phyloP scores from a whole-genome alignment of 164 flowering plant genomes.

The Tetracentron sinense region DNA sequence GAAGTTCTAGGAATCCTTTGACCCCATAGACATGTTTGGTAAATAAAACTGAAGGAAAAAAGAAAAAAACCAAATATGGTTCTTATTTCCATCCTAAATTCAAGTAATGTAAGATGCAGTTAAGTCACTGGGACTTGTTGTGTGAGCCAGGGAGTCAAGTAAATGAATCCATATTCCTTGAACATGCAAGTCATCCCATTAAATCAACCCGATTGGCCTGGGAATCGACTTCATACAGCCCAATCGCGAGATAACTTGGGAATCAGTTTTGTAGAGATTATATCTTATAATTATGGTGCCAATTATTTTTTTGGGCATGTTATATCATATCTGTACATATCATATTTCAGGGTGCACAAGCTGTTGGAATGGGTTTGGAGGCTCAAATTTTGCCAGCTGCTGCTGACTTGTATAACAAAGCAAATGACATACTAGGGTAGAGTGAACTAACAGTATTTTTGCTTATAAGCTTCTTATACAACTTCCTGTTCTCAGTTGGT shows the following conservation, averaged over 20 bases:
- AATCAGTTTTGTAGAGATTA: background rate
- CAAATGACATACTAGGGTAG: constrained; percentile 93
- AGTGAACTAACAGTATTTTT: background rate
- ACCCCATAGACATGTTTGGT: no score
- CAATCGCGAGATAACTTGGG: background rate
- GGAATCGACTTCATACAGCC: no score
- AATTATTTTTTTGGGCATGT: background rate
- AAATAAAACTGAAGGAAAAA: no score
- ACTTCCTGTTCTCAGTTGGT: background rate
- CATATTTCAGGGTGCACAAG: constrained; percentile 89
- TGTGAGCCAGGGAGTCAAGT: background rate
- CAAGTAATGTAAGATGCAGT: no score
- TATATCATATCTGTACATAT: background rate
- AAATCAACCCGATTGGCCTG: background rate
- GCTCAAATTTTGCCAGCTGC: constrained; percentile 87
- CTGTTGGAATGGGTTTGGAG: constrained; percentile 94
- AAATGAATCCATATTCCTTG: background rate
- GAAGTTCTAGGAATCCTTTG: no score
- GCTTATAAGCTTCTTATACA: background rate
- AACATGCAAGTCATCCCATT: background rate
- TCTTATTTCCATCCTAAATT: no score
- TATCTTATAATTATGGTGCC: background rate
- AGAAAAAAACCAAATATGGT: no score
- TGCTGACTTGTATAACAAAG: constrained; percentile 74
- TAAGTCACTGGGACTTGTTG: no score